Evolutionary conservation across 208 protist species (phyloP), one percentile per base, ranked within the genome.

Genomic region (Trypanosoma theileri): DNA sequence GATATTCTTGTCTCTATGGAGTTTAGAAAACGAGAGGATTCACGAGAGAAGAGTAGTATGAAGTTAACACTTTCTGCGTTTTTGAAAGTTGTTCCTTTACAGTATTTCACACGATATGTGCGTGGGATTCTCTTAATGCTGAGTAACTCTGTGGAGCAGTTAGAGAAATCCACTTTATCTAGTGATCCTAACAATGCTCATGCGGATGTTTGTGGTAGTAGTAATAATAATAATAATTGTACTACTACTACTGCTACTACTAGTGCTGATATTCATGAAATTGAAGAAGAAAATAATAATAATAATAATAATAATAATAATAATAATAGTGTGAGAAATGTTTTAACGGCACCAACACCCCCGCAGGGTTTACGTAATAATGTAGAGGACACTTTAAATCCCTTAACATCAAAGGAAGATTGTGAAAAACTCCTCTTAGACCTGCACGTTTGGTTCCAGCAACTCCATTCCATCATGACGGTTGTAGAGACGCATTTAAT

Each of bases 1-100:
- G 68, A 73, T 28, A 35, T 73, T 24, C 59, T 73, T 55, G 59
- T 67, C 41, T 59, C 59, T 11, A 62, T 73, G 16, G 42, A 52
- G 19, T 31, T 61, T 24, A 6, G n/a, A n/a, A 26, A 13, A 41
- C 19, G 46, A 35, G 54, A 54, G 11, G 17, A 24, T n/a, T n/a
- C 42, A 16, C 17, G 16, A 7, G 41, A 50, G 11, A 24, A 35
- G 41, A 26, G 35, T 11, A 16, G 17, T 24, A 41, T 73, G 19
- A 52, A 66, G n/a, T 26, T 59, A 6, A 35, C 26, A 9, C 26
- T 73, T 22, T 31, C 12, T 55, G n/a, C 21, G 0, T 46, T 73
- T 45, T 66, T 73, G 13, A 9, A 44, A 7, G 17, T 65, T 12
- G 59, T 73, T 24, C 40, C 58, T 21, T 73, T 59, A 59, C 21